phyloP scores from a whole-genome alignment of 352 stramenopile species.

The Globisporangium rhizosaccharum region DNA sequence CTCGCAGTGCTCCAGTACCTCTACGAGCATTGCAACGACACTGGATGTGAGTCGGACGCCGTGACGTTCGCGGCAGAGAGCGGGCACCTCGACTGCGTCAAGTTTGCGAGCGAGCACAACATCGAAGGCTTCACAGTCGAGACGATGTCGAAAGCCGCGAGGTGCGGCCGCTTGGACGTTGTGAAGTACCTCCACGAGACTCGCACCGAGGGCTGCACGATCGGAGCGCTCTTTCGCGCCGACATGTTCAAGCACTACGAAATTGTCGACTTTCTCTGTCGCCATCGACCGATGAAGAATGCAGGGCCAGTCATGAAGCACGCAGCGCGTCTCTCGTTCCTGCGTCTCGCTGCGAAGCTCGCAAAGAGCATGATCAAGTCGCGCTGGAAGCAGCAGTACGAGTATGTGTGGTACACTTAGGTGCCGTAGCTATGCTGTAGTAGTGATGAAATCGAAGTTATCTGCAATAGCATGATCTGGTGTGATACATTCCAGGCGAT shows the following conservation, averaged over 20 bases:
- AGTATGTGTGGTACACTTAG: no score
- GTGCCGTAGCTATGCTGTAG: no score
- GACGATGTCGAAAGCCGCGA: not conserved
- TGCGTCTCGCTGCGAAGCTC: no score
- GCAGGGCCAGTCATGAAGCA: no score
- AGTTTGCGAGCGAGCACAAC: not conserved
- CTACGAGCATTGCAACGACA: not conserved
- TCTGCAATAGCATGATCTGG: no score
- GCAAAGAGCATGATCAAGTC: no score
- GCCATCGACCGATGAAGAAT: not conserved
- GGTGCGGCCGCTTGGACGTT: not conserved
- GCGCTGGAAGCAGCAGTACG: no score
- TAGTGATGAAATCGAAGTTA: no score
- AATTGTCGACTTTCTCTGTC: not conserved
- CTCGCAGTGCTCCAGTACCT: not conserved
- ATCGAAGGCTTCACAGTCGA: not conserved
- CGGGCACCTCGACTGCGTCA: not conserved
- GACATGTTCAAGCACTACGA: not conserved
- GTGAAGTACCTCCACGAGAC: not conserved
- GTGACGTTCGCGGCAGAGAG: not conserved
- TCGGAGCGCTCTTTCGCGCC: not conserved
- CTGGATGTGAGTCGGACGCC: not conserved
- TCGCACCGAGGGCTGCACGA: not conserved
- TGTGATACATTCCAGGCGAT: no score
- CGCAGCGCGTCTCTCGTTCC: no score